Evolutionary conservation across 495 filamentous ascomycete genomes (phyloP).

Genomic region (Friedmanniomyces simplex): DNA sequence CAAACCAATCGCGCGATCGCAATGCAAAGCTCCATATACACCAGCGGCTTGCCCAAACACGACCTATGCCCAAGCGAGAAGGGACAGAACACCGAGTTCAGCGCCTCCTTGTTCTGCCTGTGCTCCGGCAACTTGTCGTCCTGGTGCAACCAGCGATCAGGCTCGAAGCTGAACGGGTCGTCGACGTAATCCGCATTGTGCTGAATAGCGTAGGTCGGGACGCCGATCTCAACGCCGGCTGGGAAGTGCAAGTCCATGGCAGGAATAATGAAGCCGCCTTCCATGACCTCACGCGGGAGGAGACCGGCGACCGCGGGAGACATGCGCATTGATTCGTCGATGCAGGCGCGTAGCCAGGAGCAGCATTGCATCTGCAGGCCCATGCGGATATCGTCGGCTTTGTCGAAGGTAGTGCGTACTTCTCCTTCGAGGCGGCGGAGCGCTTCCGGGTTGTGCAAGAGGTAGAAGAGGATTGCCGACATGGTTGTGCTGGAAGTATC

Average conservation of each 20-base stretch:
- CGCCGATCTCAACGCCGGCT: slow-evolving; percentile 24
- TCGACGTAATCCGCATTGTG: slow-evolving; percentile 24
- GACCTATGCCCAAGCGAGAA: slow-evolving; percentile 47
- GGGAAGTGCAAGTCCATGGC: slow-evolving; percentile 36
- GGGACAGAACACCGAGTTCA: slow-evolving; percentile 42
- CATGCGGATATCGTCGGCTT: slow-evolving; percentile 42
- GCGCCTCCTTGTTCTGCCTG: neutral
- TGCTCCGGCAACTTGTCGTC: neutral
- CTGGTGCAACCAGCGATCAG: slow-evolving; percentile 23
- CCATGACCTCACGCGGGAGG: slow-evolving; percentile 50
- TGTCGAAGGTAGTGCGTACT: slow-evolving; percentile 41
- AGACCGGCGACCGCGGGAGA: slow-evolving; percentile 53
- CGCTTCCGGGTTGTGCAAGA: slow-evolving; percentile 40
- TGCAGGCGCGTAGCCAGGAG: slow-evolving; percentile 48
- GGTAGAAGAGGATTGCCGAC: slow-evolving; percentile 52
- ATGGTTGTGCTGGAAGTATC: slow-evolving; percentile 41
- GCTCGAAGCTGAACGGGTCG: slow-evolving; percentile 19
- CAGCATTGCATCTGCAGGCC: slow-evolving; percentile 42
- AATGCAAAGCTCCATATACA: slow-evolving; percentile 9
- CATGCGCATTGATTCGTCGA: slow-evolving; percentile 59
- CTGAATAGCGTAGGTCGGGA: slow-evolving; percentile 24
- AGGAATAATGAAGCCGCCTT: slow-evolving; percentile 48
- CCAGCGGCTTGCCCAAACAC: slow-evolving; percentile 44
- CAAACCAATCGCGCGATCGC: slow-evolving; percentile 5
- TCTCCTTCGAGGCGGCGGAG: slow-evolving; percentile 40